Percentiles rank a stretch among this genome's conserved stretches.
phyloP scores from a whole-genome alignment of 1,139 yeast species.

The Martiniozyma asiatica region DNA sequence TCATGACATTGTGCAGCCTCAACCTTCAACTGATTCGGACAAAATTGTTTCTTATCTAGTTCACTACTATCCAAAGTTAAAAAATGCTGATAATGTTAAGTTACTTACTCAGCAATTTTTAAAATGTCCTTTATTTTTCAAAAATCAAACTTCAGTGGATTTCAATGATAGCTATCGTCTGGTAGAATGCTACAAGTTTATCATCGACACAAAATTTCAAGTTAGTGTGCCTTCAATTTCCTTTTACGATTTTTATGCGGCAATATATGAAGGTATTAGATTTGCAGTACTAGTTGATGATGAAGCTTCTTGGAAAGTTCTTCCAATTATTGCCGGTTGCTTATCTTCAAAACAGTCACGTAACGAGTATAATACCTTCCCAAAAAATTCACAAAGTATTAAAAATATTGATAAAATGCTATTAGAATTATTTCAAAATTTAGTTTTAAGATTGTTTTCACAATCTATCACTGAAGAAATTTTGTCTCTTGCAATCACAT shows the following conservation, averaged over 20 bases:
- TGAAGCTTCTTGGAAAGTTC: conserved; percentile 37
- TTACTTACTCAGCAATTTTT: conserved; percentile 40
- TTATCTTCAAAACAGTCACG: conserved; percentile 25
- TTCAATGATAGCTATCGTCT: conserved; percentile 29
- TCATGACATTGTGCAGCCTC: conserved; percentile 32
- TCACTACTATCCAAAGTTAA: conserved; percentile 51
- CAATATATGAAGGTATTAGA: conserved; percentile 26
- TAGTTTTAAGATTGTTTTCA: conserved; percentile 3
- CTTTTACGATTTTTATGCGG: conserved; percentile 37
- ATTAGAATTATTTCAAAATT: conserved; percentile 9
- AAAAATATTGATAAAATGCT: conserved; percentile 12
- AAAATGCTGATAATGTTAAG: conserved; percentile 43
- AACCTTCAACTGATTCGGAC: conserved; percentile 23
- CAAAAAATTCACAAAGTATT: conserved; percentile 15
- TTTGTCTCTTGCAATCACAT: conserved; percentile 8
- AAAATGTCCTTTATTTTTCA: conserved; percentile 34
- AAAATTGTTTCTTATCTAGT: conserved; percentile 41
- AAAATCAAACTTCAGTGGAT: conserved; percentile 8
- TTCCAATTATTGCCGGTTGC: conserved; percentile 48
- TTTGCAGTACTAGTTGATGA: conserved; percentile 3
- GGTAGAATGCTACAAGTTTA: conserved; percentile 37
- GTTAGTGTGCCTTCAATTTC: conserved; percentile 54
- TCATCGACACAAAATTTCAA: conserved; percentile 39
- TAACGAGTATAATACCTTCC: conserved; percentile 14
- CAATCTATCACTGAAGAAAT: conserved; percentile 4